Percentiles rank a stretch among this genome's conserved stretches.
These are phyloP conservation scores for Coleophoma eucalyptorum DNA, from an alignment of 2,329 filamentous ascomycete species.

Conservation along the genomic window DNA sequence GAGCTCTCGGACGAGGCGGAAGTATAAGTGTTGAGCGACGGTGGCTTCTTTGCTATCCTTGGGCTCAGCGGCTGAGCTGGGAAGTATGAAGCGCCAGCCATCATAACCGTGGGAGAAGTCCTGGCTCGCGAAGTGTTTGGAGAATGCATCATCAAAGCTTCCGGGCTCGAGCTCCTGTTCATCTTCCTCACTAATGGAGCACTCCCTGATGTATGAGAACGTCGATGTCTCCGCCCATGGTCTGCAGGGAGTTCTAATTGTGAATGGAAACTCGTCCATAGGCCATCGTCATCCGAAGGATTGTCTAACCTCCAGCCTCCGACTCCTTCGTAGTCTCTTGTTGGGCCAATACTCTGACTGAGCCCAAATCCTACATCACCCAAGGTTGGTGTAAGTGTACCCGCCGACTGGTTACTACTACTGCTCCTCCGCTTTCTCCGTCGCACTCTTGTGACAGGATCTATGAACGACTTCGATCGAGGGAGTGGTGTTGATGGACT, in stretches of 20 bases:
- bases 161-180: constrained; percentile 24
- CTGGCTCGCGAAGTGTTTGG: constrained; percentile 46
- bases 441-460: constrained; percentile 4
- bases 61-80: constrained; percentile 8
- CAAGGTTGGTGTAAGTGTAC: constrained; percentile 18
- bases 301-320: constrained; percentile 51
- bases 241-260: constrained; percentile 44
- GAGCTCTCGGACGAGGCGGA: constrained; percentile 19
- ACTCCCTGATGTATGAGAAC: constrained; percentile 29
- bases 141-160: constrained; percentile 27
- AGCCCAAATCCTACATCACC: constrained; percentile 32
- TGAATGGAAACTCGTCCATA: constrained; percentile 50
- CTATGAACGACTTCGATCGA: constrained; percentile 3
- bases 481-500: not conserved
- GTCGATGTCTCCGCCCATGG: constrained; percentile 36
- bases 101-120: constrained; percentile 35
- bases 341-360: constrained; percentile 43
- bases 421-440: constrained; percentile 21
- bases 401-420: constrained; percentile 27
- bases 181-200: constrained; percentile 13
- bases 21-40: constrained; percentile 6
- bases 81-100: constrained; percentile 16
- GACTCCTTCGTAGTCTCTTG: constrained; percentile 55
- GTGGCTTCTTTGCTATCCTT: constrained; percentile 11
- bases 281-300: constrained; percentile 28